Evolutionary conservation across 805 yeast species (phyloP).

Genomic region (Alloascoidea hylecoeti): DNA sequence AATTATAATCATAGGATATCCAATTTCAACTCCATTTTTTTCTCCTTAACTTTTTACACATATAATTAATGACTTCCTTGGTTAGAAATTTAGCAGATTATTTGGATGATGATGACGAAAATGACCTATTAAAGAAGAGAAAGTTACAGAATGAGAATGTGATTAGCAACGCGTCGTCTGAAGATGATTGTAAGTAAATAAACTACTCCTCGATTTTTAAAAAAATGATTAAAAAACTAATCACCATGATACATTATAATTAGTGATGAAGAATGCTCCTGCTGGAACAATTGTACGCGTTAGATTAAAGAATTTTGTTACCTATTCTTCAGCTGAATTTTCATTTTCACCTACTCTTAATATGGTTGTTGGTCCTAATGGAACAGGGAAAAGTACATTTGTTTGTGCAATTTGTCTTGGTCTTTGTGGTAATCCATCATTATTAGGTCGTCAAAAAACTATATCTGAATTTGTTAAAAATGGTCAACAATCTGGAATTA

Average conservation of each 20-base stretch:
- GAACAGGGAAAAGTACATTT: constrained; percentile 88
- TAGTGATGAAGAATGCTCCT: constrained; percentile 3
- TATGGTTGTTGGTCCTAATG: constrained; percentile 93
- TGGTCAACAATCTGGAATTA: constrained; percentile 31
- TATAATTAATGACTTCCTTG: background rate
- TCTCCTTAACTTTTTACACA: too few relatives aligned
- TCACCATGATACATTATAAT: background rate
- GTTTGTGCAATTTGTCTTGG: constrained; percentile 90
- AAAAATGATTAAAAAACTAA: background rate
- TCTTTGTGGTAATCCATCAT: constrained; percentile 46
- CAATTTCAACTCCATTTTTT: too few relatives aligned
- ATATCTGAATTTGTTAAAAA: constrained; percentile 58
- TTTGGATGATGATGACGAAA: background rate
- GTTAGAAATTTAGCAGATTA: constrained; percentile 1
- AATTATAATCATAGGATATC: too few relatives aligned
- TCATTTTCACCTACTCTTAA: constrained; percentile 71
- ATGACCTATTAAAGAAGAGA: background rate
- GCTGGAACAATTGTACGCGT: constrained; percentile 39
- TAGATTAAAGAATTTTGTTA: constrained; percentile 45
- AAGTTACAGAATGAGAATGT: constrained; percentile 1
- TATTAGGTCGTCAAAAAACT: constrained; percentile 55
- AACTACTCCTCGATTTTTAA: too few relatives aligned
- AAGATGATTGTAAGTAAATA: background rate
- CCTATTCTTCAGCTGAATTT: constrained; percentile 50
- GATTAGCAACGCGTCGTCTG: background rate